A percentile compares a stretch with the other conserved stretches of the same genome.
These are phyloP conservation scores for Peronosclerospora sorghi DNA, from an alignment of 352 stramenopile genomes.

Conservation along the genomic window DNA sequence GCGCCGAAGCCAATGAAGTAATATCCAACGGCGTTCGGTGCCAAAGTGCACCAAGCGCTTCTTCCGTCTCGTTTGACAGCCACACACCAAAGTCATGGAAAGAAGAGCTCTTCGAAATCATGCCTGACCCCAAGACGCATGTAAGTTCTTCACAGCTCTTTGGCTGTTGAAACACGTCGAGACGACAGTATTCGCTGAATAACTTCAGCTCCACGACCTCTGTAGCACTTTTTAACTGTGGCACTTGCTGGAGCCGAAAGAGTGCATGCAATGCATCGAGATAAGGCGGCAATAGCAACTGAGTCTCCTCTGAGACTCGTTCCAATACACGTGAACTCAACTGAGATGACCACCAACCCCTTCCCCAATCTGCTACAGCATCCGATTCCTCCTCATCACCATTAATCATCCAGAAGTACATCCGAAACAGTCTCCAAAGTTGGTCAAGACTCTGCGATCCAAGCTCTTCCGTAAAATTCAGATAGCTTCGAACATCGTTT, in stretches of 20 bases:
- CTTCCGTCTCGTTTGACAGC: slow-evolving; percentile 33
- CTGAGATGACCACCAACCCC: slow-evolving; percentile 27
- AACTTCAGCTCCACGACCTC: slow-evolving; percentile 40
- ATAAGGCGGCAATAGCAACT: slow-evolving; percentile 28
- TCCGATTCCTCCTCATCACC: not conserved
- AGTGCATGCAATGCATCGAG: slow-evolving; percentile 47
- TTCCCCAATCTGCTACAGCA: slow-evolving; percentile 21
- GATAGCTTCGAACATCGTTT: slow-evolving; percentile 7
- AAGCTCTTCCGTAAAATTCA: slow-evolving; percentile 13
- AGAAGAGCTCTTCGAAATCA: slow-evolving; percentile 3
- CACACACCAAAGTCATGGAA: slow-evolving; percentile 26
- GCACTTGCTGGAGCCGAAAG: slow-evolving; percentile 36
- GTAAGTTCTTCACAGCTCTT: not conserved
- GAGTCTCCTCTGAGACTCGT: slow-evolving; percentile 22
- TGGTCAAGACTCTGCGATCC: slow-evolving; percentile 15
- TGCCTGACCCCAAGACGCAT: not conserved
- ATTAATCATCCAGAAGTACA: slow-evolving; percentile 22
- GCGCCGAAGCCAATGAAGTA: slow-evolving; percentile 24
- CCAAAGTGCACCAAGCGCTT: slow-evolving; percentile 31
- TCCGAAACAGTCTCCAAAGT: slow-evolving; percentile 18
- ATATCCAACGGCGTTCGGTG: slow-evolving; percentile 20
- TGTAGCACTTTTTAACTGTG: slow-evolving; percentile 18
- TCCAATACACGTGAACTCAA: slow-evolving; percentile 15
- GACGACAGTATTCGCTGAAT: slow-evolving; percentile 20
- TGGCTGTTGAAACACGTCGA: not conserved